Conservation (phyloP, 805 yeast genomes). For the Priceomyces castillae region DNA sequence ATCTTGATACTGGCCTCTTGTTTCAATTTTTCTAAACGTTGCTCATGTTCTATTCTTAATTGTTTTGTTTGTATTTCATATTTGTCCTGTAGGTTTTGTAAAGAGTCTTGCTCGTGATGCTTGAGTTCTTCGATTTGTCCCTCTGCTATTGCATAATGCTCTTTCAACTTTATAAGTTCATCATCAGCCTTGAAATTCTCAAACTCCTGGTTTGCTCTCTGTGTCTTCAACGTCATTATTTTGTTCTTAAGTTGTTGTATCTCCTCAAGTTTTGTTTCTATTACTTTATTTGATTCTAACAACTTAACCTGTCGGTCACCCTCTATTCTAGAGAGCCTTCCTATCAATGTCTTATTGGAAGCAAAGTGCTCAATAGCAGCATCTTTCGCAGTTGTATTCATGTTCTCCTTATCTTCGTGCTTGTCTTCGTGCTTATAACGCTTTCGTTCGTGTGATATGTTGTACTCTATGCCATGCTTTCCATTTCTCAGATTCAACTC, state of each 20-base stretch:
- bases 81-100: slow-evolving; percentile 21
- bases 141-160: slow-evolving; percentile 31
- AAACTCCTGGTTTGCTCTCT: slow-evolving; percentile 35
- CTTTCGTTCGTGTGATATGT: not conserved
- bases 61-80: slow-evolving; percentile 23
- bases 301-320: slow-evolving; percentile 12
- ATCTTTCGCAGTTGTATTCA: not conserved
- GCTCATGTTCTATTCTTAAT: slow-evolving; percentile 18
- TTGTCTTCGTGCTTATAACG: not conserved
- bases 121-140: slow-evolving; percentile 32
- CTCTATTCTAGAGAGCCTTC: slow-evolving; percentile 10
- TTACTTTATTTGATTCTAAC: slow-evolving; percentile 8
- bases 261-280: slow-evolving; percentile 15
- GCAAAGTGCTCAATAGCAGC: not conserved
- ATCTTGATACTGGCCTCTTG: slow-evolving; percentile 31
- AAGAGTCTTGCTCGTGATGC: slow-evolving; percentile 20
- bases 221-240: slow-evolving; percentile 32
- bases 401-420: slow-evolving; percentile 2
- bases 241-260: slow-evolving; percentile 16
- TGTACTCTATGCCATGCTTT: not conserved
- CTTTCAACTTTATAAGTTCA: slow-evolving; percentile 35
- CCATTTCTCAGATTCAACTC: not conserved
- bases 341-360: slow-evolving; percentile 1
- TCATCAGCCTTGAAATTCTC: slow-evolving; percentile 33
- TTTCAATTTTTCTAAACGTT: slow-evolving; percentile 22